These are phyloP conservation scores for Echria macrotheca DNA, from an alignment of 495 filamentous ascomycete genomes.

Conservation along the genomic window DNA sequence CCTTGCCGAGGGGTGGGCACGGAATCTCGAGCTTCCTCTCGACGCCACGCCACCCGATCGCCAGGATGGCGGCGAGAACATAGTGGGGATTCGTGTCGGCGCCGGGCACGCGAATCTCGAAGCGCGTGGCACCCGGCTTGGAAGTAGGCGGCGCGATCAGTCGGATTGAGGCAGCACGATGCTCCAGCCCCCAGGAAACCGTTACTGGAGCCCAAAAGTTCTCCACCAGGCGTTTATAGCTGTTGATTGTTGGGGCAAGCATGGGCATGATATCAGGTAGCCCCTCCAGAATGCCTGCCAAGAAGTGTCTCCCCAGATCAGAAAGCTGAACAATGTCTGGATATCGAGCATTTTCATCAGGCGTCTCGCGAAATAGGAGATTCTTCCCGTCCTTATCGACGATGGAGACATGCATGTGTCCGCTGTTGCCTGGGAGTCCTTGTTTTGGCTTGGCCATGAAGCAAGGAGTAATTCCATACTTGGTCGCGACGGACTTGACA, in stretches of 20 bases:
- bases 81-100: slow-evolving; percentile 87
- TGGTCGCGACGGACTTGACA: slow-evolving; percentile 77
- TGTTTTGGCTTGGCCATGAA: slow-evolving; percentile 99
- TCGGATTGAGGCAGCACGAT: slow-evolving; percentile 85
- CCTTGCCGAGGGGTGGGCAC: slow-evolving; percentile 76
- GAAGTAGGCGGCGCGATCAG: slow-evolving; percentile 82
- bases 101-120: slow-evolving; percentile 86
- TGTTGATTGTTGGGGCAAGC: slow-evolving; percentile 90
- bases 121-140: slow-evolving; percentile 76
- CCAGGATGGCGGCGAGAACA: slow-evolving; percentile 81
- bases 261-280: slow-evolving; percentile 94
- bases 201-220: slow-evolving; percentile 99
- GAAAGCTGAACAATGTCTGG: slow-evolving; percentile 74
- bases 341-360: slow-evolving; percentile 64
- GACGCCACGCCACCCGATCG: slow-evolving; percentile 81
- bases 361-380: slow-evolving; percentile 65
- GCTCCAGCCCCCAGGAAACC: slow-evolving; percentile 93
- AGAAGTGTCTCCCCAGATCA: slow-evolving; percentile 85
- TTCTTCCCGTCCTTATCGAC: slow-evolving; percentile 68
- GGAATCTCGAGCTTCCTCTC: slow-evolving; percentile 82
- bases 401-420: slow-evolving; percentile 89
- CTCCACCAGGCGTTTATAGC: slow-evolving; percentile 94
- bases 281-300: slow-evolving; percentile 83
- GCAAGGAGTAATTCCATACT: slow-evolving; percentile 86
- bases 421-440: slow-evolving; percentile 85